Evolutionary conservation across 1,139 yeast species (phyloP), one percentile per base, ranked within the genome.

Genomic region (Blastobotrys capitulatus): DNA sequence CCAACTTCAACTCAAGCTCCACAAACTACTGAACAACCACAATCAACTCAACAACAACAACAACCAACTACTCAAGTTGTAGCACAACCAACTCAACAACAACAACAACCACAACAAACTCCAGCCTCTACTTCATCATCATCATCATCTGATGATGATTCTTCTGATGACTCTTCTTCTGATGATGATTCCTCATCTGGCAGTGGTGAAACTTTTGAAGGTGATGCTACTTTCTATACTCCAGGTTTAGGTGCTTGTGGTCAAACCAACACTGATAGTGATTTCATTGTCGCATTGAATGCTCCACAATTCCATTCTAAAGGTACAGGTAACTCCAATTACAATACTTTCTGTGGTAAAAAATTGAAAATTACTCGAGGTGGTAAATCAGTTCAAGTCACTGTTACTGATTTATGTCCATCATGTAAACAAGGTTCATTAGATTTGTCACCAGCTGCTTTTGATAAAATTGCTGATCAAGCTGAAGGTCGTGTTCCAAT

Each of bases 231-330:
- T 49, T 81, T 65, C 73, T 81, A 77, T 69, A 67, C 68, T 45
- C 67, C 79, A 27, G 84, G 81, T 20, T 66, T 80, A 52, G 86
- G 86, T 50, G 80, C 86, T 27, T 81, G 86, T 68, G 86, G 86
- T 44, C 53, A 57, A 50, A 66, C 71, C 54, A 74, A 65, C 68
- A 48, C 69, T 27, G 80, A 74, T 57, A 41, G 71, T 22, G 86
- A 82, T 59, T 66, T 65, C 56, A 74, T 81, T 57, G 73, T 66
- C 42, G 75, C 75, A 42, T 62, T 68, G 55, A 69, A 68, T 57
- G 56, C 52, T 49, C 61, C 54, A 39, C 69, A 67, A 60, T 70
- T 67, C 57, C 55, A 60, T 50, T 56, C 59, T 32, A 60, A 54
- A 43, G 55, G 51, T 35, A 60, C 64, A 34, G 60, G 66, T 42